phyloP scores from a whole-genome alignment of 2,329 filamentous ascomycete genomes.

The Clathrospora elynae region DNA sequence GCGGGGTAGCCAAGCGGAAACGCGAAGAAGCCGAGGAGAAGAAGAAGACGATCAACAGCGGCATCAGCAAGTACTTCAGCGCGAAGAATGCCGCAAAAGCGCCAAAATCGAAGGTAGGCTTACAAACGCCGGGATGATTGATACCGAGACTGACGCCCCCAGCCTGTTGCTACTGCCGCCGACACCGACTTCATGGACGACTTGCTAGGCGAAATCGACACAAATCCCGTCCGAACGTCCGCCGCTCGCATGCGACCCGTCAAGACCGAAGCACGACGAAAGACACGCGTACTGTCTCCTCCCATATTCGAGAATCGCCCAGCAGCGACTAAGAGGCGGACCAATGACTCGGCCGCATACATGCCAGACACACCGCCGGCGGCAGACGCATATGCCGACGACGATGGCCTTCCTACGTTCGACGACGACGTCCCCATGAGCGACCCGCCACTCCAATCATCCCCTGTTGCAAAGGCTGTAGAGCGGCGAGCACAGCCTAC shows the following conservation, averaged over 20 bases:
- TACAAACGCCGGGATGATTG: background rate
- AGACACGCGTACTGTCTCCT: constrained; percentile 80
- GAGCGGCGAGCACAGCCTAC: constrained; percentile 67
- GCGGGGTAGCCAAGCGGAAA: constrained; percentile 73
- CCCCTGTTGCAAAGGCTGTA: constrained; percentile 78
- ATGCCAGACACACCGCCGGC: constrained; percentile 51
- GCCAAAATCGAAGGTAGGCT: constrained; percentile 77
- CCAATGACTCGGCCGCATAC: constrained; percentile 49
- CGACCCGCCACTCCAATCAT: constrained; percentile 78
- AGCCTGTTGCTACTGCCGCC: constrained; percentile 80
- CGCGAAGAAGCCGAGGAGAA: constrained; percentile 85
- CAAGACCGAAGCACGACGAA: constrained; percentile 76
- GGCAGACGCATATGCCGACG: constrained; percentile 53
- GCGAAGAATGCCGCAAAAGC: constrained; percentile 68
- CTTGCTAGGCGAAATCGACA: constrained; percentile 85
- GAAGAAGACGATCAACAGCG: constrained; percentile 83
- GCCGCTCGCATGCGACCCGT: constrained; percentile 65
- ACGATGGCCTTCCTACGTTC: constrained; percentile 63
- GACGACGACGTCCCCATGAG: constrained; percentile 80
- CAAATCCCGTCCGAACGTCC: constrained; percentile 66
- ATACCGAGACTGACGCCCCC: constrained; percentile 26
- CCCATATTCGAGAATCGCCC: constrained; percentile 59
- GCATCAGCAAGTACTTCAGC: constrained; percentile 94
- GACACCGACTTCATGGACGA: constrained; percentile 86
- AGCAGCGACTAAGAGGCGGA: constrained; percentile 26